Evolutionary conservation across 331 rosid species (phyloP).

Genomic region (Quercus phellos): DNA sequence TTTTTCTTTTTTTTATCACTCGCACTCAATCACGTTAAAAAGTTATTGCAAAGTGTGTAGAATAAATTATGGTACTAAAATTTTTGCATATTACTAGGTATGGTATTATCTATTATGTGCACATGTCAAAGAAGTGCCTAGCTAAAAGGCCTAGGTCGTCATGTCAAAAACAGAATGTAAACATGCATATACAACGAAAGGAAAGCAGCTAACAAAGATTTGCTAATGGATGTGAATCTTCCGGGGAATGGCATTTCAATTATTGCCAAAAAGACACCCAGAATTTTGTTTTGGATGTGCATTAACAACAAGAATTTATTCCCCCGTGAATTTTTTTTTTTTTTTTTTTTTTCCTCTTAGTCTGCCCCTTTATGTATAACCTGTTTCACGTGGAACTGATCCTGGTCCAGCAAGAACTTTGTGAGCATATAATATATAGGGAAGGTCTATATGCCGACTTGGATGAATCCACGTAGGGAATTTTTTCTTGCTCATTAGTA

Average conservation of each 20-base stretch:
- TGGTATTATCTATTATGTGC: neutral
- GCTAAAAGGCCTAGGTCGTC: constrained; percentile 1
- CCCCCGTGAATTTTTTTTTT: constrained; percentile 12
- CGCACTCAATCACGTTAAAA: too few relatives aligned
- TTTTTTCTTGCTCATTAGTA: too few relatives aligned
- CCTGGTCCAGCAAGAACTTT: neutral
- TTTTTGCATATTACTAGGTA: neutral
- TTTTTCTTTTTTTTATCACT: too few relatives aligned
- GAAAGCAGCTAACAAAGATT: too few relatives aligned
- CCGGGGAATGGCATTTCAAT: constrained; percentile 69
- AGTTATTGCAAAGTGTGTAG: too few relatives aligned
- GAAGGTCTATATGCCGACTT: constrained; percentile 54
- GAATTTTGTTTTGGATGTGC: constrained; percentile 49
- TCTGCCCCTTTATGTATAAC: constrained; percentile 5
- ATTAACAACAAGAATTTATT: constrained; percentile 42
- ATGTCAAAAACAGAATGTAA: constrained; percentile 18
- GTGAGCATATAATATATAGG: constrained; percentile 39
- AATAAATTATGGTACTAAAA: too few relatives aligned
- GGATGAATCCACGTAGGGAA: constrained; percentile 9
- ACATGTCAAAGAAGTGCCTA: constrained; percentile 13
- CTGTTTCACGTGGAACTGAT: constrained; percentile 1
- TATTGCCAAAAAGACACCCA: constrained; percentile 51
- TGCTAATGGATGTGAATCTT: constrained; percentile 46
- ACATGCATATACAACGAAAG: constrained; percentile 13
- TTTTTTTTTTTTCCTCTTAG: neutral